Base-by-base conservation (phyloP, 176 grass and related monocot species). In the Carex littledalei region DNA sequence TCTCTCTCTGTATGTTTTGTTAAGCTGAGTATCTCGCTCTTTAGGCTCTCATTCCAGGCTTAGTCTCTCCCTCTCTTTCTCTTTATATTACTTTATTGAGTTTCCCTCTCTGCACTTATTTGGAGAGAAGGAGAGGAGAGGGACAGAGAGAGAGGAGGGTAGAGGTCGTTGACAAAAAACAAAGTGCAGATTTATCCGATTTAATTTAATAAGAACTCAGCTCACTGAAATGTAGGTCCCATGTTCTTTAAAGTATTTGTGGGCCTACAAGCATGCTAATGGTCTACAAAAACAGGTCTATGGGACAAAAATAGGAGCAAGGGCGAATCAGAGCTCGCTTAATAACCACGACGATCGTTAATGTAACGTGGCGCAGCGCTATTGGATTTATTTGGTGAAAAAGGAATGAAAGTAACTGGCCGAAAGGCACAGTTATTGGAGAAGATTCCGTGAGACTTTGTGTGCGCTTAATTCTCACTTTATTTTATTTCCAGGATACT, bases 61-160 rank as follows among this genome's bases (percentile, higher is more conserved):
- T 75, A 53, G 50, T 60, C 56, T 85, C 35, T 63, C 68, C 32
- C 55, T 78, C 29, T 86, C 84, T 79, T 32, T 76, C 14, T 72
- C 34, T 85, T 50, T 63, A 21, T 62, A 24, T 61, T 29, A 12
- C 53, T 29, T 4, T 79, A 43, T 85, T 43, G 14, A 56, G 52
- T 73, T 73, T 24, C 65, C 47, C 56, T 76, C 31, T 75, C 3
- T 16, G 21, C 20, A 18, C 56, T 50, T 43, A n/a, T 41, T 26
- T 65, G 63, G 37, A 80, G 76, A 79, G 60, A 62, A 62, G 34
- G 60, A 67, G 62, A 66, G 29, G 18, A 18, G 16, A 81, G 12
- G 64, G 58, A 81, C 17, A 8, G 67, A 14, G 41, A 76, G 72
- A 49, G 43, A 75, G 24, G 49, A 43, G 31, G 10, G 72, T 14